Base-by-base conservation (phyloP, 2,329 filamentous ascomycete species). In the Penicillium sp. region DNA sequence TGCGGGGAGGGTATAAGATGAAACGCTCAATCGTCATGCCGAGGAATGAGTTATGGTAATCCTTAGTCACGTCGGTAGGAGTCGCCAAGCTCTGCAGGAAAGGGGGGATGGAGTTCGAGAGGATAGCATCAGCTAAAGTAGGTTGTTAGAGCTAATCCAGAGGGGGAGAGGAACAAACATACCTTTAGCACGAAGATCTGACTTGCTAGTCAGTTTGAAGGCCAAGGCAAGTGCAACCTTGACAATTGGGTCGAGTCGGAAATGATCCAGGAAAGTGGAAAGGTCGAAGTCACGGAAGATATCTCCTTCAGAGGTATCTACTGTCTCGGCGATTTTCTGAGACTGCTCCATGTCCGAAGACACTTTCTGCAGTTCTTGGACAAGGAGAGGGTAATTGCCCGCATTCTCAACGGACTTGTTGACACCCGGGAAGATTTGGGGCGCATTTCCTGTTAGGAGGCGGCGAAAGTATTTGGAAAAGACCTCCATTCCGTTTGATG, bases 401-500 rank as follows among this genome's bases (percentile, higher is more conserved):
- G 88, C 82, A 74, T 88, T 89, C 62, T 90, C 83, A 62, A 86
- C 84, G 53, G 85, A 84, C 75, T 91, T 84, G 67, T 85, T 89
- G 52, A 87, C 80, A 61, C 88, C 86, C 49, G 91, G 88, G 72
- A 97, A 97, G 73, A 99, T 94, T 69, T 94, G 88, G 61, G 88
- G 80, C 68, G 92, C 91, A 85, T 97, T 97, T 77, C 88, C 88
- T 76, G 88, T 89, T 71, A 99, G 85, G 73, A 97, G 82, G 76
- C 93, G 90, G 75, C 91, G 88, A 77, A 99, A 96, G 76, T 94
- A 97, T 80, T 92, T 95, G 58, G 90, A 87, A 75, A 92, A 97
- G 72, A 97, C 91, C 82, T 99, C 95, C 93, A 99, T 99, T 72
- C 92, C 92, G 91, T 96, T 88, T 69, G 93, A 92, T 85, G 96